Evolutionary conservation across 1,284 basidiomycete genomes (phyloP).

Genomic region (Moesziomyces sp.): DNA sequence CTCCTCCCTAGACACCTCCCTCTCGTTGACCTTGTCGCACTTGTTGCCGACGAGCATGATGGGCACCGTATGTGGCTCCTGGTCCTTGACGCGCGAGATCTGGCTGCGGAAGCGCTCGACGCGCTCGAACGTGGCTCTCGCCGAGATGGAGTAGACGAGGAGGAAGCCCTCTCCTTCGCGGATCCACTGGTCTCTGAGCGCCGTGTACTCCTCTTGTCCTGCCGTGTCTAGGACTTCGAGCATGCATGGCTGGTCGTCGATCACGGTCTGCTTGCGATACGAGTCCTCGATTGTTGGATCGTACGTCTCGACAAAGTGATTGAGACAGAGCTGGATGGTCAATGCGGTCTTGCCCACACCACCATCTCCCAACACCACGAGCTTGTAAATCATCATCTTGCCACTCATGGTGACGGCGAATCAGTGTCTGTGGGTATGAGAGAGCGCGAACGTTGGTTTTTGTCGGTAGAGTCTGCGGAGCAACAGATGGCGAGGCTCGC

Average conservation of each 20-base stretch:
- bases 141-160: constrained; percentile 68
- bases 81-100: constrained; percentile 66
- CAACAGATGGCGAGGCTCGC: no score
- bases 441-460: not conserved
- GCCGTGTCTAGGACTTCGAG: constrained; percentile 89
- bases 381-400: constrained; percentile 74
- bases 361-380: constrained; percentile 95
- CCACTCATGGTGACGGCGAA: constrained; percentile 35
- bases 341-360: constrained; percentile 97
- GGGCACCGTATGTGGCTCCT: constrained; percentile 71
- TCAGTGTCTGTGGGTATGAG: not conserved
- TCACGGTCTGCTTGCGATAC: constrained; percentile 68
- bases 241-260: constrained; percentile 70
- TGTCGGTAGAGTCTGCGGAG: no score
- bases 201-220: constrained; percentile 76
- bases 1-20: constrained; percentile 74
- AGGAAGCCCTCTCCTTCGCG: constrained; percentile 69
- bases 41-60: constrained; percentile 90
- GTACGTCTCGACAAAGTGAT: constrained; percentile 64
- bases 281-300: constrained; percentile 69
- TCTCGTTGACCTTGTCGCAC: constrained; percentile 81
- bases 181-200: constrained; percentile 69
- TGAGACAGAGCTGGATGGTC: constrained; percentile 75
- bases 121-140: constrained; percentile 68
- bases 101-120: constrained; percentile 68